Evolutionary conservation across 345 rosid genomes (phyloP).

Genomic region (Pistacia integerrima): DNA sequence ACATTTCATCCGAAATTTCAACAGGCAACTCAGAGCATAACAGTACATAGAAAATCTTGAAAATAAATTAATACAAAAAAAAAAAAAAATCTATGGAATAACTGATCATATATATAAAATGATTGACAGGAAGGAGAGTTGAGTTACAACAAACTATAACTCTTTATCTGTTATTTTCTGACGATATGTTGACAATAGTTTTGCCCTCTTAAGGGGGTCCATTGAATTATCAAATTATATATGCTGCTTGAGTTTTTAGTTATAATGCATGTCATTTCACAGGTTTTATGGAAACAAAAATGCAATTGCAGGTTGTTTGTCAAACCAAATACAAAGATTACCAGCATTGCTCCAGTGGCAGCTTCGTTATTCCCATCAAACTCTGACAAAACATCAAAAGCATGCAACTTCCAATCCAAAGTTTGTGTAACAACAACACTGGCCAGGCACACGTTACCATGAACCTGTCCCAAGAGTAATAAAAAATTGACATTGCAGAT

Average conservation of each 20-base stretch:
- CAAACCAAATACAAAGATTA: constrained; percentile 38
- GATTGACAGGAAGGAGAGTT: not conserved
- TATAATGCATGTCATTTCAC: not conserved
- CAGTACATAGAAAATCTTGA: not conserved
- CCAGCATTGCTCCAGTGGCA: constrained; percentile 97
- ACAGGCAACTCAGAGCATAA: not conserved
- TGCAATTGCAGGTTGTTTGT: not conserved
- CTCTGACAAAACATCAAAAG: constrained; percentile 94
- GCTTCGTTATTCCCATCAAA: constrained; percentile 83
- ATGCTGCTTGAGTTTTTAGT: constrained; percentile 3
- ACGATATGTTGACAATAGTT: not conserved
- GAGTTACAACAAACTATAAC: not conserved
- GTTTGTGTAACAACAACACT: constrained; percentile 96
- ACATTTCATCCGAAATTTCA: not conserved
- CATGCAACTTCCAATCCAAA: constrained; percentile 99
- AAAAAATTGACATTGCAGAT: constrained; percentile 14
- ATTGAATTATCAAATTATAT: not conserved
- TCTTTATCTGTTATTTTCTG: not conserved
- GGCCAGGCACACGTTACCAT: constrained; percentile 90
- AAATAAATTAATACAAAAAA: not conserved
- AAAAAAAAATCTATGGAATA: not conserved
- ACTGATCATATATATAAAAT: not conserved
- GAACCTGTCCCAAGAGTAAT: constrained; percentile 60
- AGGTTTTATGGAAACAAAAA: not conserved
- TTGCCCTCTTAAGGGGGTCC: too few species aligned